Base-by-base conservation (phyloP, 1,139 yeast species). In the Hyphopichia fennica region DNA sequence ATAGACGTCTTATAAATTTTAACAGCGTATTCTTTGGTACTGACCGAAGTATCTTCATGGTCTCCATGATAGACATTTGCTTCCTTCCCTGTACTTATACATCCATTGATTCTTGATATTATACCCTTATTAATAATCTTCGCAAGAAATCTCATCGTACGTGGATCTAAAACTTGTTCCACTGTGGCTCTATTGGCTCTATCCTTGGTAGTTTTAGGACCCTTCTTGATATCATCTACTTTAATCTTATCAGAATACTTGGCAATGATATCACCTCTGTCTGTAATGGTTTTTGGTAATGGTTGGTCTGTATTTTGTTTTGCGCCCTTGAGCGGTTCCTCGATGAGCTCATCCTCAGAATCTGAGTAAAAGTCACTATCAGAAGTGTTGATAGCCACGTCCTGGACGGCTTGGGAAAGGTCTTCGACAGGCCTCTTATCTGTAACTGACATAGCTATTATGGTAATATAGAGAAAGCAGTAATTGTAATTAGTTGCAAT, bases 31-130 rank as follows among this genome's bases (percentile, higher is more conserved):
- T 86, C 90, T 41, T 64, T 67, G 14, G 64, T 79, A 55, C 67
- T 54, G 1, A 60, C 50, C 11, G 49, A 47, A 14, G 47, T 54
- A 29, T 73, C 77, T 45, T 86, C 95, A 44, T 88, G 84, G 51
- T 81, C 81, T 0, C 96, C 98, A 60, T 91, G 96, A 60, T 95
- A 95, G 3, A 95, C 98, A 60, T 95, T 95, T 20, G 99, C 99
- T 62, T 95, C 99, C 62, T 95, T 95, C 34, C 99, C 99, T 0
- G 99, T 95, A 55, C 95, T 84, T 39, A 95, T 77, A 60, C 99
- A 93, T 7, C 99, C 99, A 56, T 91, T 89, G 55, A 95, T 84
- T 52, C 88, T 82, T 8, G 93, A 81, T 27, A 95, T 80, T 13
- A 87, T 76, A 3, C 96, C 96, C 53, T 86, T 83, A 57, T 83